Evolutionary conservation across 441 rosid species (phyloP), one percentile per base, ranked within the genome.

Genomic region (Bruguiera hainesii): DNA sequence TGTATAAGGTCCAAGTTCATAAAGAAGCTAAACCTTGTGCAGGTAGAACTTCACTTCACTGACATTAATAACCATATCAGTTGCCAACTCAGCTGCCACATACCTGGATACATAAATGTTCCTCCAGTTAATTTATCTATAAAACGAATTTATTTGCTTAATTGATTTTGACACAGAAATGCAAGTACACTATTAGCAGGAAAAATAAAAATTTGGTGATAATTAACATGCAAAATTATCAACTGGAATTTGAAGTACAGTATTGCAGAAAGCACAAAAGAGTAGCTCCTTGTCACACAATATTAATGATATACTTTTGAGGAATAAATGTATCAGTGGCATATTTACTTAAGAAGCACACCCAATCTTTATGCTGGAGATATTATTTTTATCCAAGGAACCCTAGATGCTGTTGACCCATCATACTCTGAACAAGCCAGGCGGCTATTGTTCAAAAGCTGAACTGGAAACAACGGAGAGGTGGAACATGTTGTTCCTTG

Each of bases 21-120:
- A 65, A 28, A 28, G 69, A 50, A 39, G 48, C 21, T 75, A 60
- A 81, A 94, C 99, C 99, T 91, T 94, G 68, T 94, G 99, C 49
- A 94, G 86, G 75, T 78, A 71, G 80, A 91, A 94, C 73, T 87
- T 91, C 66, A 88, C 93, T 71, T 85, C 90, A 18, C 84, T 89
- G 21, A 91, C 84, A 61, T 64, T 82, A 19, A 91, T 58, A 35
- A 75, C 83, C 66, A 89, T 73, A 79, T 94, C 98, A 0, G 91
- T 75, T 52, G 84, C 88, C 77, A 94, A 84, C 66, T 91, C 98
- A 46, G 92, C 82, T 48, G 84, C 76, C 60, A 90, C 85, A 35
- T 83, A 78, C 87, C 98, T 94, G 82, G 68, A 56, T 11, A 46
- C 33, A 69, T 31, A 75, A 39, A 68, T 42, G 48, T 37, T 66